These are phyloP conservation scores for Paraconiothyrium brasiliense DNA, from an alignment of 2,329 filamentous ascomycete genomes.

Conservation along the genomic window DNA sequence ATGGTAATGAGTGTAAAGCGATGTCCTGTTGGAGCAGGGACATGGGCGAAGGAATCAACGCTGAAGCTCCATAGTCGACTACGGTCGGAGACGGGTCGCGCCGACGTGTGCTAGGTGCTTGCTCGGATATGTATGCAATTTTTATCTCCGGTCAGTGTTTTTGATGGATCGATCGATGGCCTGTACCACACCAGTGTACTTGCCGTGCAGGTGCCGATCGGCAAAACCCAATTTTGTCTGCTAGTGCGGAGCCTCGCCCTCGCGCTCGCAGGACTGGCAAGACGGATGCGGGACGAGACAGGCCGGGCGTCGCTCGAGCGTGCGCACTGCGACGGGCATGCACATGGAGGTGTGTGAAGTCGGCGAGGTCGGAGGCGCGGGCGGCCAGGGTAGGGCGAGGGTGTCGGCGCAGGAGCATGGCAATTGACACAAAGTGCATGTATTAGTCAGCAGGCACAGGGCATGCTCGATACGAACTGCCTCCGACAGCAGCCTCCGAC, in stretches of 20 bases:
- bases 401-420: not conserved
- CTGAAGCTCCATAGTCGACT: not conserved
- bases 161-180: not conserved
- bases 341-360: not conserved
- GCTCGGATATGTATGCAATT: not conserved
- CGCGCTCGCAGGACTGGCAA: not conserved
- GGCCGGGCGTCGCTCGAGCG: not conserved
- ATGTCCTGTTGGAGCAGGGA: not conserved
- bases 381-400: not conserved
- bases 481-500: not conserved
- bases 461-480: not conserved
- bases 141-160: not conserved
- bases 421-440: not conserved
- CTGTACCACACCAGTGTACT: not conserved
- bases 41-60: not conserved
- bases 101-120: not conserved
- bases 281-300: not conserved
- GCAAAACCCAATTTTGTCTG: not conserved
- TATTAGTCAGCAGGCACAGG: not conserved
- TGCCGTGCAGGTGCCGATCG: conserved; percentile 10
- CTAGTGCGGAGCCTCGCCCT: conserved; percentile 3
- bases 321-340: not conserved
- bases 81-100: not conserved
- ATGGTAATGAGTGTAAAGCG: not conserved
- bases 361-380: not conserved